These are phyloP conservation scores for Aegilops longissima DNA, from an alignment of 176 grass and related monocot genomes.

Conservation along the genomic window DNA sequence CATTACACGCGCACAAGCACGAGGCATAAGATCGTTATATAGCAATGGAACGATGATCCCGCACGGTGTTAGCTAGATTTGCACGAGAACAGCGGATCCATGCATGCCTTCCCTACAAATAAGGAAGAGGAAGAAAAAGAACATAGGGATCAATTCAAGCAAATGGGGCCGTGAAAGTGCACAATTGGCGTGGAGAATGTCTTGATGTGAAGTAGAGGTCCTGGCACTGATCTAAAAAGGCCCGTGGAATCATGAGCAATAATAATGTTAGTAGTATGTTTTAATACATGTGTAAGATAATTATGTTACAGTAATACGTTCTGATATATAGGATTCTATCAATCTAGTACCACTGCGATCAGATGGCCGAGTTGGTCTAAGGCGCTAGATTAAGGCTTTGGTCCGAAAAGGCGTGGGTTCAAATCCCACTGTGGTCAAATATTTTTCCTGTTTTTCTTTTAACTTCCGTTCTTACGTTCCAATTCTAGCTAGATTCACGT, in stretches of 20 bases:
- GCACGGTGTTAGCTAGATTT: neutral
- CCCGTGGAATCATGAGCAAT: too few relatives aligned
- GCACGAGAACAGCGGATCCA: neutral
- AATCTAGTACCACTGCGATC: fast-evolving
- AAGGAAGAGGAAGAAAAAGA: neutral
- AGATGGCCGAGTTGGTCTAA: conserved; percentile 94
- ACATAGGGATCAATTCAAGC: neutral
- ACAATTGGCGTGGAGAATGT: neutral
- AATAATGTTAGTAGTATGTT: too few relatives aligned
- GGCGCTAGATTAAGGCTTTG: conserved; percentile 78
- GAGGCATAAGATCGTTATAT: neutral
- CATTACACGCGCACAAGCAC: neutral
- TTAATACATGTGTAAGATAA: too few relatives aligned
- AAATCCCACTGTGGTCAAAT: conserved; percentile 74
- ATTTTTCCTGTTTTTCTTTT: too few relatives aligned
- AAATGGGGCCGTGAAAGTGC: neutral
- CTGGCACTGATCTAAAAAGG: too few relatives aligned
- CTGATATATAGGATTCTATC: neutral
- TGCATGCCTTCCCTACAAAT: neutral
- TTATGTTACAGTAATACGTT: too few relatives aligned
- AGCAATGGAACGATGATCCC: neutral
- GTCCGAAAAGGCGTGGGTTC: conserved; percentile 78
- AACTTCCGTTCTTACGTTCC: too few relatives aligned
- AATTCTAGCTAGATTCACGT: too few relatives aligned
- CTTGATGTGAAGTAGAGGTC: too few relatives aligned